Evolutionary conservation across 192 early-diverging fungal species (phyloP).

Genomic region (Spizellomyces punctatus): DNA sequence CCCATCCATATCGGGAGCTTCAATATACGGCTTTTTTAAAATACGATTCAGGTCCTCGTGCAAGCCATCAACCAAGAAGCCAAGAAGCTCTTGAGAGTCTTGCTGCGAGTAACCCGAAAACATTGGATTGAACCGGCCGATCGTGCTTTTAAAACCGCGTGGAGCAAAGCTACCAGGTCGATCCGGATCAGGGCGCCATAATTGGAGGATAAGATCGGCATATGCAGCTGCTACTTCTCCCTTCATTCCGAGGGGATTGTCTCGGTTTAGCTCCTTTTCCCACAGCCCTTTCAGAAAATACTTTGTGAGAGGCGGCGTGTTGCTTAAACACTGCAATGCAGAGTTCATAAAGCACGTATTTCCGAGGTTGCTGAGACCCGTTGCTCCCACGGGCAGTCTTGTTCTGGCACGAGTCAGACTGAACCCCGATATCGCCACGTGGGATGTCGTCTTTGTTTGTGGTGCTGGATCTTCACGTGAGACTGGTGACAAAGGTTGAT

Average conservation of each 20-base stretch:
- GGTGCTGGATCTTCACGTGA: constrained; percentile 1
- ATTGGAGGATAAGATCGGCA: constrained; percentile 49
- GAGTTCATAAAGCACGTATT: constrained; percentile 95
- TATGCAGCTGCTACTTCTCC: constrained; percentile 77
- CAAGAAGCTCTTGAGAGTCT: constrained; percentile 84
- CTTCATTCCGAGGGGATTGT: constrained; percentile 72
- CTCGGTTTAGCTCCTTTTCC: constrained; percentile 63
- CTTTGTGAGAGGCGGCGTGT: constrained; percentile 53
- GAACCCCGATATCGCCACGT: background rate
- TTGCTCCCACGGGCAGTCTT: constrained; percentile 28
- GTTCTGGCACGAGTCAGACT: background rate
- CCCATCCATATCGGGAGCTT: constrained; percentile 73
- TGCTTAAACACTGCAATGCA: constrained; percentile 85
- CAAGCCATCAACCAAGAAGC: constrained; percentile 78
- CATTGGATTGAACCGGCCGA: constrained; percentile 58
- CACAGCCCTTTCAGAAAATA: constrained; percentile 48
- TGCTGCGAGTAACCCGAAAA: constrained; percentile 80
- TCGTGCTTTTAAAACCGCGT: constrained; percentile 73
- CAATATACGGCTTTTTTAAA: constrained; percentile 75
- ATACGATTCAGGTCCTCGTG: constrained; percentile 90
- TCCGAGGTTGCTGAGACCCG: constrained; percentile 79
- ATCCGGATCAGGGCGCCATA: constrained; percentile 36
- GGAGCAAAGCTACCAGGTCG: constrained; percentile 63
- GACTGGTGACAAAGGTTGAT: background rate
- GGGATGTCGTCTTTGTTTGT: background rate